Evolutionary conservation across 768 basidiomycete species (phyloP), one percentile per base, ranked within the genome.

Genomic region (Suillus cothurnatus): DNA sequence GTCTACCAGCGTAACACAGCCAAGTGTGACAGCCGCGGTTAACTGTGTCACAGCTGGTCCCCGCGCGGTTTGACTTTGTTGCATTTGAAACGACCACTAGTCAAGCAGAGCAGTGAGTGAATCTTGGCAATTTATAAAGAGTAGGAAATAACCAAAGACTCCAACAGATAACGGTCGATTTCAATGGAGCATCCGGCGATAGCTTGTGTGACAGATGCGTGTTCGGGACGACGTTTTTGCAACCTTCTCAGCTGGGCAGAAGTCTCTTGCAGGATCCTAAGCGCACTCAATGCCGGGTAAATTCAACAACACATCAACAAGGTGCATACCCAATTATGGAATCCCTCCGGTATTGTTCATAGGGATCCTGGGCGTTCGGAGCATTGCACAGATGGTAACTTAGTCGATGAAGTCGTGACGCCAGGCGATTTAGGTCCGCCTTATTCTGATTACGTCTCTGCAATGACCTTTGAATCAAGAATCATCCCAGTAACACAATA

Each of bases 1-100:
- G 26, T 73, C 74, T 36, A 73, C 28, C 28, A 73, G 66, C 23
- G 67, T 76, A 8, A 70, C 70, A 58, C 4, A 38, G 9, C 36
- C 38, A 19, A 39, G 39, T 66, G 74, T 52, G 58, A 73, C 64
- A 1, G 47, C 47, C 15, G 14, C 49, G 3, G 26, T 53, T 5
- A 31, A 31, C 28, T 52, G 49, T 6, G 26, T 28, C 15, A 15
- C 7, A 1, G 23, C 5, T 15, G 26, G 6, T 50, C 49, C 26
- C 14, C 12, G 21, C 12, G n/a, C 12, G 14, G 32, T 34, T 34
- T 34, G 55, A 28, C 17, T 28, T 34, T 4, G 12, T 23, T 56
- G 34, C 23, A 57, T 26, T 19, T 57, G 56, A 1, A 5, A 57
- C 1, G 23, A 57, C 7, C 15, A 57, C 56, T 38, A 21, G 1